Base-by-base conservation (phyloP, 2,329 filamentous ascomycete genomes). In the Pseudogymnoascus sp. region DNA sequence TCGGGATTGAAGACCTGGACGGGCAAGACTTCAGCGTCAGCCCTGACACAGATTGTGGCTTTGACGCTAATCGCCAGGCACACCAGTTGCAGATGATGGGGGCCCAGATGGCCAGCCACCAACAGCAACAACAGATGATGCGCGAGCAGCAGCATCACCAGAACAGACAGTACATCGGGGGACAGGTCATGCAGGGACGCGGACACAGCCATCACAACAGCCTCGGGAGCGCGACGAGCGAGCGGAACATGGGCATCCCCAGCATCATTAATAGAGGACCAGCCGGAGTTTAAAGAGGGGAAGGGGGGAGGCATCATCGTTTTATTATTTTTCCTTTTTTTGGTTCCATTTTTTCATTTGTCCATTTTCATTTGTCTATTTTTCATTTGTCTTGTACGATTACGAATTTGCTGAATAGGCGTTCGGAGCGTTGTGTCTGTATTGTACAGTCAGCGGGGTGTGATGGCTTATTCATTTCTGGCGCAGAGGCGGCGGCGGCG, bases 1-100 rank as follows among this genome's bases (percentile, higher is more conserved):
- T 89, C 77, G 86, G 82, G 72, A 78, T 82, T 75, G 82, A 84
- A 74, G 83, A 85, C 70, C 73, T 84, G 70, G 81, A 84, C 73
- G 44, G 44, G 76, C 80, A 15, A 1, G 59, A 61, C 69, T 79
- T 79, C 68, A 82, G 82, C 75, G 82, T 78, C 76, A 82, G 80
- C 71, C 80, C 80, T 68, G 80, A 81, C 71, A 79, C 75, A 36
- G 72, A 74, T 48, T 73, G 72, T 0, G 71, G 70, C n/a, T 74
- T 77, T 65, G 71, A 74, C 61, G 17, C 33, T 4, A 59, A 21
- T 4, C 33, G 33, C 17, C 58, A 59, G 36, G n/a, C 21, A 10
- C 58, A 59, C 4, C 58, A 59, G 17, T 10, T 41, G 25, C 48
- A 48, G 41, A 58, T 59, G 51, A 55, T 48, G 42, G 42, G 42